Base-by-base conservation (phyloP, 257 asterid genomes). In the Forsythia suspensa region DNA sequence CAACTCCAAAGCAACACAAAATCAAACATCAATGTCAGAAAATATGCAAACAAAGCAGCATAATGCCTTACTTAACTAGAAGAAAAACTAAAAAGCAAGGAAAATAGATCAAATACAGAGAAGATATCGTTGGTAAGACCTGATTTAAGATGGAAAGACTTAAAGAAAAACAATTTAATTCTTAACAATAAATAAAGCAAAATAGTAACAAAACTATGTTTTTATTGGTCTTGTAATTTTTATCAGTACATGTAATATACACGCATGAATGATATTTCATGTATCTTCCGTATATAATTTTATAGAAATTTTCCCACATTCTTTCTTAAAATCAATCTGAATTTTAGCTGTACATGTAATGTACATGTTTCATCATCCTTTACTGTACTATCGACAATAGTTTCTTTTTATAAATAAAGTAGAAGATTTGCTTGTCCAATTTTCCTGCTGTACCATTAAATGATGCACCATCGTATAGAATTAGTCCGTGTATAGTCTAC, bases 41-140 rank as follows among this genome's bases (percentile, higher is more conserved):
- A 76, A 52, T 41, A 37, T 43, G 75, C 9, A 73, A 6, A 78
- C 71, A 63, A 78, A 73, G 74, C 76, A 81, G 63, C n/a, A 68
- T 51, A 52, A 63, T 46, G 75, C 57, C 63, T 11, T 38, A 38
- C 76, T 77, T n/a, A 57, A 67, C 5, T 51, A 8, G 18, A 46
- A 9, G 39, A 46, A 20, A 39, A 70, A 40, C 3, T 42, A 39
- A 10, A 71, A 70, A 70, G 39, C 24, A 20, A 21, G 8, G 40
- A 44, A 72, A 24, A 20, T 21, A 61, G 38, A 61, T 61, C 3
- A 21, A 20, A 61, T 61, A 61, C 16, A 61, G 38, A 61, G 66
- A 18, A 11, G 66, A n/a, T n/a, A 7, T 52, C 24, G 29, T n/a
- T 55, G 21, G 24, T n/a, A 55, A 55, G 65, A 55, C 29, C 10